These are phyloP conservation scores for Staphylotrichum longicolle DNA, from an alignment of 495 filamentous ascomycete genomes.

Conservation along the genomic window DNA sequence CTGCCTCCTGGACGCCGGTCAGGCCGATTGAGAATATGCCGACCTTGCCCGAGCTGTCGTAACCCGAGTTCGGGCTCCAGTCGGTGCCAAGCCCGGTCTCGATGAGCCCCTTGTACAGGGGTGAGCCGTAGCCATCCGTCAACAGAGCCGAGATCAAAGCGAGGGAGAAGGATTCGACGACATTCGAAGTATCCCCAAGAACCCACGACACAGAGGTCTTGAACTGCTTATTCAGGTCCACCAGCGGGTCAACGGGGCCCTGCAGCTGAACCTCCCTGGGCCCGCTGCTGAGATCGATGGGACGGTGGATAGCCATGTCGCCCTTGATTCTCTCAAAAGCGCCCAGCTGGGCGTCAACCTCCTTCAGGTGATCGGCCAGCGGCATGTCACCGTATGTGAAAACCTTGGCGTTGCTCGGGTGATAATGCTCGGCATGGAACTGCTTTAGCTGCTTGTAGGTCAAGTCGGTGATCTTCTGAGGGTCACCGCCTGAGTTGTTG, in stretches of 20 bases:
- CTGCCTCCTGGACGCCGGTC: slow-evolving; percentile 75
- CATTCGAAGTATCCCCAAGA: slow-evolving; percentile 74
- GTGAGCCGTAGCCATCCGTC: slow-evolving; percentile 91
- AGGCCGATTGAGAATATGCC: slow-evolving; percentile 89
- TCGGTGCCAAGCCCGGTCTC: slow-evolving; percentile 88
- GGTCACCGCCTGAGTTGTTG: slow-evolving; percentile 95
- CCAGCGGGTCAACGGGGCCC: slow-evolving; percentile 85
- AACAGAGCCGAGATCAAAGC: slow-evolving; percentile 77
- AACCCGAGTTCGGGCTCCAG: slow-evolving; percentile 91
- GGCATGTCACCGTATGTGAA: slow-evolving; percentile 96
- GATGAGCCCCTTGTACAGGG: slow-evolving; percentile 85
- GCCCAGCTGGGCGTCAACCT: slow-evolving; percentile 69
- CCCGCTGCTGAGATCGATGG: slow-evolving; percentile 67
- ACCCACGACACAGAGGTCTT: slow-evolving; percentile 95
- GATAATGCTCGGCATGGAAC: slow-evolving; percentile 89
- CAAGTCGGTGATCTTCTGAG: slow-evolving; percentile 90
- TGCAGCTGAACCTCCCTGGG: slow-evolving; percentile 65
- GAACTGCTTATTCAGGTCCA: slow-evolving; percentile 78
- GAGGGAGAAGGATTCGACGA: slow-evolving; percentile 82
- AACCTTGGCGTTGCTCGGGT: slow-evolving; percentile 93
- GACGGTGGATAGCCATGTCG: slow-evolving; percentile 70
- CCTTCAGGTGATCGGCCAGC: slow-evolving; percentile 70
- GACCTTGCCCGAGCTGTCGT: slow-evolving; percentile 69
- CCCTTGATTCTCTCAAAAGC: slow-evolving; percentile 65
- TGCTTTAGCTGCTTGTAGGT: slow-evolving; percentile 80